A percentile compares a stretch with the other conserved stretches of the same genome.
Evolutionary conservation across 768 basidiomycete species (phyloP).

Genomic region (Amanita phalloides): DNA sequence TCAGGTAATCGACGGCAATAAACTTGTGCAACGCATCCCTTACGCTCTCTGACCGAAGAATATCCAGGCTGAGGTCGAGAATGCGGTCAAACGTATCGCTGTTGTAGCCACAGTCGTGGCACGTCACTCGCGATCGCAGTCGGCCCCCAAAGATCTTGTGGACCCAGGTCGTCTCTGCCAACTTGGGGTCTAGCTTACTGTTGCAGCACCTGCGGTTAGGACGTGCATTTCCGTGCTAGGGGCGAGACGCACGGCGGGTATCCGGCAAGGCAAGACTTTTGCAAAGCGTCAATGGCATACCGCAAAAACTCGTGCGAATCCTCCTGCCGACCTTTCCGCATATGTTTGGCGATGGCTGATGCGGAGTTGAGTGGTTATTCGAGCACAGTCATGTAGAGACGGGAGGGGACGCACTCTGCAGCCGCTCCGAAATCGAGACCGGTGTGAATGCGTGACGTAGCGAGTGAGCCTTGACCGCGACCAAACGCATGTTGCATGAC

Average conservation of each 20-base stretch:
- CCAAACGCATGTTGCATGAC: conserved; percentile 55
- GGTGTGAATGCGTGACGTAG: conserved; percentile 49
- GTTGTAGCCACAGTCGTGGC: conserved; percentile 69
- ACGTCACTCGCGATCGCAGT: conserved; percentile 84
- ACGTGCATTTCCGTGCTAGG: not conserved
- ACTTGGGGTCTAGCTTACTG: conserved; percentile 60
- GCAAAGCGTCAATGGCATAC: conserved; percentile 85
- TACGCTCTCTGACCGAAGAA: conserved; percentile 49
- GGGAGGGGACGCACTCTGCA: conserved; percentile 45
- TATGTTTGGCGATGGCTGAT: conserved; percentile 81
- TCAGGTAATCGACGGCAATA: conserved; percentile 70
- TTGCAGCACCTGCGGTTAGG: not conserved
- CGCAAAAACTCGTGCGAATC: conserved; percentile 98
- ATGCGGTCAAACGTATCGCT: conserved; percentile 96
- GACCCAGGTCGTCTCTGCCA: conserved; percentile 87
- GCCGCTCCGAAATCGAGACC: conserved; percentile 46
- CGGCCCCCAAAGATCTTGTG: conserved; percentile 91
- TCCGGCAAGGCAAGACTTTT: conserved; percentile 72
- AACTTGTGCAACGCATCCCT: conserved; percentile 74
- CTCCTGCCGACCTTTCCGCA: conserved; percentile 89
- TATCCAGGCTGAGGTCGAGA: conserved; percentile 89
- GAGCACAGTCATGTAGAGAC: not conserved
- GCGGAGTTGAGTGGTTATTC: conserved; percentile 4
- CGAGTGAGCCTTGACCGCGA: conserved; percentile 44
- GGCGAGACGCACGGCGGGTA: conserved; percentile 47